Evolutionary conservation across 2,329 filamentous ascomycete species (phyloP), one percentile per base, ranked within the genome.

Genomic region (Biscogniauxia marginata): DNA sequence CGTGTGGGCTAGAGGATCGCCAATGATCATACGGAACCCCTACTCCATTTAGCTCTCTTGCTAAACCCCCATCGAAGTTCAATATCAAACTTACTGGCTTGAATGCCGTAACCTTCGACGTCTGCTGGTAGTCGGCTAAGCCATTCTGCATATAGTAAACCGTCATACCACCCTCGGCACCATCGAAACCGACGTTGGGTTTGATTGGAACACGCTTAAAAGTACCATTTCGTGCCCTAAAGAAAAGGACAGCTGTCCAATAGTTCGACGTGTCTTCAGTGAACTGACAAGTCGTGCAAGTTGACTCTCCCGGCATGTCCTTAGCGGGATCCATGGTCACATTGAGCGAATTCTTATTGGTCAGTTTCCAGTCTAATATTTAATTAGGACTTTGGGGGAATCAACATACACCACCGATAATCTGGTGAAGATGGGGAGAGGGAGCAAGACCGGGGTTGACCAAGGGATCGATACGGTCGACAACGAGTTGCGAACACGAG

Each of bases 11-110:
- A 67, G 58, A 13, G 70, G 66, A 48, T 77, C 70, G 25, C 75
- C 77, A 49, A 77, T 68, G 47, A 78, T 70, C 75, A 78, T 78
- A 21, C 76, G 71, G 66, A 78, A 79, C 1, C 76, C 76, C 59
- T 75, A 34, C 1, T 21, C 24, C 24, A 22, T 19, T 52, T 18
- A 24, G 16, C 44, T 56, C 19, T 55, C 13, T 16, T 53, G 53
- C 62, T 58, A 3, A 62, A 45, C 61, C 59, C 18, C 22, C 16
- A 19, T 43, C 2, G 3, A 22, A 21, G 4, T 39, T 3, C 4
- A 1, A 7, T 7, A 2, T 30, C 16, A 16, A 3, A 49, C 67
- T 49, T 56, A 70, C 70, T 7, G 73, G 71, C 62, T 75, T 73
- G 64, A 77, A 77, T 7, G 75, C 75, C 13, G 74, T 77, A 24